Percentiles rank a stretch among this genome's conserved stretches.
phyloP scores from a whole-genome alignment of 2,329 filamentous ascomycete genomes.

The Eutypa lata region DNA sequence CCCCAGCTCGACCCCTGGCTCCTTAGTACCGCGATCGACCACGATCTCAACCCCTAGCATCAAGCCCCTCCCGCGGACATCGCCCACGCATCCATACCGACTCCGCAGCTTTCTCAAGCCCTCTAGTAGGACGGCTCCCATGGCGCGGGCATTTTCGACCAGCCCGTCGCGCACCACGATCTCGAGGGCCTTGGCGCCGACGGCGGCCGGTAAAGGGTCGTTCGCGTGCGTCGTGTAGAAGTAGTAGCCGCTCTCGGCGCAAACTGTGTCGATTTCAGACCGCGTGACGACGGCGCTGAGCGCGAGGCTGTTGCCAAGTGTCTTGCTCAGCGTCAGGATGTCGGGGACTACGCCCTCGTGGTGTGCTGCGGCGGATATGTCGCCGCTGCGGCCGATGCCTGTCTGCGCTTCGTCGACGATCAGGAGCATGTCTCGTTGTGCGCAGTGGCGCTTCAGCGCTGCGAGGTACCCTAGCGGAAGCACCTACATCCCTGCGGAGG shows the following conservation, averaged over 20 bases:
- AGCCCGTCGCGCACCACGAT: slow-evolving; percentile 56
- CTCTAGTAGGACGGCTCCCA: slow-evolving; percentile 43
- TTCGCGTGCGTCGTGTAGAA: slow-evolving; percentile 63
- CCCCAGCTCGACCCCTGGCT: slow-evolving; percentile 44
- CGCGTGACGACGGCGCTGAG: slow-evolving; percentile 56
- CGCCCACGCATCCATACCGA: slow-evolving; percentile 59
- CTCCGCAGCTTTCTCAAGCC: slow-evolving; percentile 43
- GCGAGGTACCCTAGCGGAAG: slow-evolving; percentile 57
- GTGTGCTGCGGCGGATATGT: slow-evolving; percentile 33
- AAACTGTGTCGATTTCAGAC: slow-evolving; percentile 46
- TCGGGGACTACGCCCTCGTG: slow-evolving; percentile 39
- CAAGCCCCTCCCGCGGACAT: slow-evolving; percentile 57
- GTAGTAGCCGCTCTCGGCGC: slow-evolving; percentile 47
- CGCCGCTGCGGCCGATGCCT: slow-evolving; percentile 52
- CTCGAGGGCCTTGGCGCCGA: slow-evolving; percentile 60
- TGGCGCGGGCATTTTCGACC: slow-evolving; percentile 39
- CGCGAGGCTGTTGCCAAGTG: slow-evolving; percentile 58
- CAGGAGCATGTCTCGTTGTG: slow-evolving; percentile 54
- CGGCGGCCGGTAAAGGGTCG: slow-evolving; percentile 57
- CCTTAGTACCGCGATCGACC: slow-evolving; percentile 43
- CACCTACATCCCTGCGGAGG: slow-evolving; percentile 56
- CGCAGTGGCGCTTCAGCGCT: slow-evolving; percentile 52
- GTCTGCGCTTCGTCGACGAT: slow-evolving; percentile 63
- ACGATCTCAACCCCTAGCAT: slow-evolving; percentile 60
- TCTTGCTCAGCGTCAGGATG: slow-evolving; percentile 60